Conservation (phyloP, 1,284 basidiomycete species). For the Cronartium ribicola region DNA sequence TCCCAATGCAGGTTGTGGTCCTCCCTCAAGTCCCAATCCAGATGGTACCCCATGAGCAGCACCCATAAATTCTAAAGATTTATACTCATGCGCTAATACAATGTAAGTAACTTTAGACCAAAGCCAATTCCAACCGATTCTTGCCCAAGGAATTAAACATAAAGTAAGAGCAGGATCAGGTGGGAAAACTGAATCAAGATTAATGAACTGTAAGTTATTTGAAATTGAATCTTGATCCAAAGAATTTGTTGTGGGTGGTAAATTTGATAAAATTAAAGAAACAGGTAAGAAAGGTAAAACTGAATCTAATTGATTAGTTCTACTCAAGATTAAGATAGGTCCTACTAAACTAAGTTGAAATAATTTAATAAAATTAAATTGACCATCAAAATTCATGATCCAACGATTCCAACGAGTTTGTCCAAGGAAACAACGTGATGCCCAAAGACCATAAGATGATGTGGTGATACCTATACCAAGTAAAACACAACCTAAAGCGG, state of each 20-base stretch:
- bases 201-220: constrained; percentile 6
- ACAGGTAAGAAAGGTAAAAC: constrained; percentile 35
- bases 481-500: constrained; percentile 27
- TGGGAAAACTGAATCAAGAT: constrained; percentile 24
- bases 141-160: constrained; percentile 35
- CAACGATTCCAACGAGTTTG: constrained; percentile 17
- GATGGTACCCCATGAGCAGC: constrained; percentile 4
- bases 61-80: constrained; percentile 26
- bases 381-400: constrained; percentile 7
- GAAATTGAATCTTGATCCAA: not conserved
- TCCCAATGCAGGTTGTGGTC: not conserved
- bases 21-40: not conserved
- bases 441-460: constrained; percentile 36
- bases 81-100: constrained; percentile 14
- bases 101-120: constrained; percentile 11
- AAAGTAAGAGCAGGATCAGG: constrained; percentile 30
- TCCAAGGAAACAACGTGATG: constrained; percentile 37
- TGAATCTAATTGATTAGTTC: constrained; percentile 30
- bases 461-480: constrained; percentile 22
- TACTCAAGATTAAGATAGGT: constrained; percentile 35
- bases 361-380: constrained; percentile 20
- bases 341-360: constrained; percentile 37
- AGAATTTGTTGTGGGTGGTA: not conserved
- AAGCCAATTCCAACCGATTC: constrained; percentile 30
- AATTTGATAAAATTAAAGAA: constrained; percentile 28